phyloP scores from a whole-genome alignment of 2,329 filamentous ascomycete genomes.

The Trichoderma aggressivum region DNA sequence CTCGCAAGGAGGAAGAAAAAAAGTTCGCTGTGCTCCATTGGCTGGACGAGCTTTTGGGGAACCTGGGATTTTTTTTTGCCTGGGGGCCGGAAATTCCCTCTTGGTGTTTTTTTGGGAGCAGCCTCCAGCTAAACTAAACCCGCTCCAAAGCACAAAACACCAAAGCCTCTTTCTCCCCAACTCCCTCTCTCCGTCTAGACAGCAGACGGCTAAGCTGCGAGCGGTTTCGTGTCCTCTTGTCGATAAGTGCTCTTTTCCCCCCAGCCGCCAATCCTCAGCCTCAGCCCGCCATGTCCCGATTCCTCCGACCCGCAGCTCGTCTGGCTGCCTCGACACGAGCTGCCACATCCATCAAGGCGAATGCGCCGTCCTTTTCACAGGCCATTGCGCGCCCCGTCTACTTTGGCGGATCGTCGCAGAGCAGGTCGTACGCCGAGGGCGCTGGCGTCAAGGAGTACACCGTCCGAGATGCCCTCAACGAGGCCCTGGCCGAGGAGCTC shows the following conservation, averaged over 20 bases:
- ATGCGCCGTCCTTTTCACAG: slow-evolving; percentile 37
- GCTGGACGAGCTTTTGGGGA: neutral
- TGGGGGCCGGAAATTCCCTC: slow-evolving; percentile 21
- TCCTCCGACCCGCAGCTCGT: slow-evolving; percentile 50
- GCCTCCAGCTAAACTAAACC: slow-evolving; percentile 9
- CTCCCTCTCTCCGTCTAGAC: slow-evolving; percentile 14
- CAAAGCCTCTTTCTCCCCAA: neutral
- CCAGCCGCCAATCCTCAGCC: neutral
- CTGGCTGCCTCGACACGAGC: slow-evolving; percentile 44
- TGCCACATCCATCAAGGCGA: slow-evolving; percentile 31
- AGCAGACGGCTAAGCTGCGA: slow-evolving; percentile 21
- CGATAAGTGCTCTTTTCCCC: neutral
- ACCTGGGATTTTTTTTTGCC: slow-evolving; percentile 1
- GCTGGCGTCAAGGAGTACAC: slow-evolving; percentile 84
- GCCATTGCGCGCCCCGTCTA: slow-evolving; percentile 37
- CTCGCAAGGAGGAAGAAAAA: slow-evolving; percentile 15
- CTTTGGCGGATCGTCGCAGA: slow-evolving; percentile 43
- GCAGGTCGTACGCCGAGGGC: slow-evolving; percentile 54
- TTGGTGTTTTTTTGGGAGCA: slow-evolving; percentile 11
- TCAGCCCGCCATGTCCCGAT: slow-evolving; percentile 44
- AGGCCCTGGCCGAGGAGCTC: slow-evolving; percentile 96
- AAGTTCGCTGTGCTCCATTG: neutral
- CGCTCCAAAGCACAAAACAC: neutral
- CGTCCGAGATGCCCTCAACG: slow-evolving; percentile 94
- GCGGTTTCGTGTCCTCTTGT: slow-evolving; percentile 21